phyloP scores from a whole-genome alignment of 1,139 yeast genomes.

The Pichia norvegensis region DNA sequence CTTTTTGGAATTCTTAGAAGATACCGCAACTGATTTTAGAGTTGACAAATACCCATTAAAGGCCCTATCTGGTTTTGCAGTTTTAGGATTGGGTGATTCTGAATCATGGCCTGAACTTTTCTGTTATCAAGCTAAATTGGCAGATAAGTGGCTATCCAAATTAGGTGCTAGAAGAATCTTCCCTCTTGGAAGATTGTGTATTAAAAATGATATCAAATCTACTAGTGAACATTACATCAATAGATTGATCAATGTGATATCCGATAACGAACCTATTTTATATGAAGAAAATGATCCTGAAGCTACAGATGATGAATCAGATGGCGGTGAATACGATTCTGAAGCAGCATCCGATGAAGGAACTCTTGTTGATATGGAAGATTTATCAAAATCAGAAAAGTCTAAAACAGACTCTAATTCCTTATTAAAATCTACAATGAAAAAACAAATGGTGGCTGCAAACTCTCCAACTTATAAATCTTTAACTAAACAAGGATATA shows the following conservation, averaged over 20 bases:
- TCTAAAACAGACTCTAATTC: conserved; percentile 5
- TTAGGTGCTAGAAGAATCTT: conserved; percentile 78
- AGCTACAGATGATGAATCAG: conserved; percentile 30
- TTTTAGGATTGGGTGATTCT: conserved; percentile 79
- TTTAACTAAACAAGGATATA: conserved; percentile 86
- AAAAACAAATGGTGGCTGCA: conserved; percentile 82
- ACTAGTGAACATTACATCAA: conserved; percentile 61
- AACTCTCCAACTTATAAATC: conserved; percentile 86
- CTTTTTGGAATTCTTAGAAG: conserved; percentile 71
- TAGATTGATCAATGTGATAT: conserved; percentile 49
- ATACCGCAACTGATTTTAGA: conserved; percentile 77
- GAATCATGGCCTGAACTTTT: conserved; percentile 83
- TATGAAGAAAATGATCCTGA: conserved; percentile 41
- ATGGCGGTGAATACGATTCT: not conserved
- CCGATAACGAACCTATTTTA: conserved; percentile 60
- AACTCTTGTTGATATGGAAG: conserved; percentile 73
- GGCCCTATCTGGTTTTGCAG: conserved; percentile 67
- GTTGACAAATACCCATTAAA: conserved; percentile 73
- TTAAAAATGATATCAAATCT: conserved; percentile 60
- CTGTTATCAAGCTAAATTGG: conserved; percentile 75
- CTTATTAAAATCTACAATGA: conserved; percentile 23
- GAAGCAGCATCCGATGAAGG: conserved; percentile 23
- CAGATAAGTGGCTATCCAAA: conserved; percentile 72
- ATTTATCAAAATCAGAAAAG: conserved; percentile 35
- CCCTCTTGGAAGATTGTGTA: conserved; percentile 81